A percentile compares a stretch with the other conserved stretches of the same genome.
Conservation (phyloP, 352 stramenopile genomes). For the Thalassiosira oceanica region DNA sequence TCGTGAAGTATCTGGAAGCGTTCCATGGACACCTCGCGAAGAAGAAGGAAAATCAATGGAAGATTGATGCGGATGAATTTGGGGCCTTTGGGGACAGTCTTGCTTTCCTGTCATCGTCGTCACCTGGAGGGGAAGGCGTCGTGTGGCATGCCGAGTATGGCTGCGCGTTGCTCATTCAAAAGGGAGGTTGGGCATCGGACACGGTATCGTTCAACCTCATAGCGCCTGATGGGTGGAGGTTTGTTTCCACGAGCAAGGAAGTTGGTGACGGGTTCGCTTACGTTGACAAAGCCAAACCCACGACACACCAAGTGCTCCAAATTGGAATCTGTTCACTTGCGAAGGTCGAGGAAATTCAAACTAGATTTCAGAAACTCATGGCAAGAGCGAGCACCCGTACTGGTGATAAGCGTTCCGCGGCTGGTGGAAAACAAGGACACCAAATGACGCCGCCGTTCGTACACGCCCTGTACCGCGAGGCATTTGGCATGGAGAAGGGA, state of each 20-base stretch:
- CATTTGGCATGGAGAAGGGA: constrained; percentile 5
- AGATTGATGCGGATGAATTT: constrained; percentile 18
- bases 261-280: constrained; percentile 16
- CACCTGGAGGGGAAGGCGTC: constrained; percentile 15
- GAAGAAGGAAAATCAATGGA: constrained; percentile 6
- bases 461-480: constrained; percentile 34
- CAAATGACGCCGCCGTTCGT: constrained; percentile 44
- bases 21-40: constrained; percentile 13
- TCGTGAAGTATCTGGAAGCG: constrained; percentile 20
- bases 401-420: constrained; percentile 20
- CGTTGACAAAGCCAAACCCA: constrained; percentile 15
- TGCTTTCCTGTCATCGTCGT: constrained; percentile 2
- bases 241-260: constrained; percentile 25
- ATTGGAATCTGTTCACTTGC: constrained; percentile 21
- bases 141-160: constrained; percentile 43
- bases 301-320: constrained; percentile 28
- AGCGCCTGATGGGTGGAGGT: constrained; percentile 37
- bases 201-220: constrained; percentile 39
- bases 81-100: constrained; percentile 14
- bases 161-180: constrained; percentile 34
- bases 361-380: constrained; percentile 15
- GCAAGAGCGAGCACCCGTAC: constrained; percentile 6
- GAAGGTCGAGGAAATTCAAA: constrained; percentile 11
- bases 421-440: constrained; percentile 29
- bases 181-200: constrained; percentile 19